Evolutionary conservation across 495 filamentous ascomycete genomes (phyloP).

Genomic region (Pyronema domesticum): DNA sequence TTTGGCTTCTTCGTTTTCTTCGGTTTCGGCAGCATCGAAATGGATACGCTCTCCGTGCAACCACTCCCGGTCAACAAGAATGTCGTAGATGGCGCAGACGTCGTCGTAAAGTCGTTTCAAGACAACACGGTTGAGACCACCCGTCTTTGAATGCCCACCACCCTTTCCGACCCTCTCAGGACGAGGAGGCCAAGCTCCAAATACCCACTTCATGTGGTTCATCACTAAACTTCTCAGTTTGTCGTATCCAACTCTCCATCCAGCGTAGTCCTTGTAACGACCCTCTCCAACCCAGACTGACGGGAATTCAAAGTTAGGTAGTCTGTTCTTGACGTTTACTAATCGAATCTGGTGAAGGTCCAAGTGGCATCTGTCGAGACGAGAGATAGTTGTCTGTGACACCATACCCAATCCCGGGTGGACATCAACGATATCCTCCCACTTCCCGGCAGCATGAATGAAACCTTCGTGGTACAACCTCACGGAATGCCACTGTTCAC

Average conservation of each 20-base stretch:
- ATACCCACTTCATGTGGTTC: slow-evolving; percentile 59
- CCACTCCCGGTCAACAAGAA: slow-evolving; percentile 58
- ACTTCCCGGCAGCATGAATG: slow-evolving; percentile 80
- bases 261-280: slow-evolving; percentile 39
- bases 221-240: slow-evolving; percentile 59
- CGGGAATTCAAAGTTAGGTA: slow-evolving; percentile 61
- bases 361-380: slow-evolving; percentile 62
- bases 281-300: slow-evolving; percentile 67
- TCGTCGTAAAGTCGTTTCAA: slow-evolving; percentile 72
- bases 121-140: slow-evolving; percentile 68
- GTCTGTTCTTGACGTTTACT: slow-evolving; percentile 29
- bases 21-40: slow-evolving; percentile 25
- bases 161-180: slow-evolving; percentile 60
- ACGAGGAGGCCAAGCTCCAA: slow-evolving; percentile 90
- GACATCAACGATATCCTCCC: slow-evolving; percentile 45
- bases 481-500: slow-evolving; percentile 66
- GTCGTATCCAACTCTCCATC: slow-evolving; percentile 58
- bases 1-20: slow-evolving; percentile 26
- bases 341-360: slow-evolving; percentile 58
- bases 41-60: slow-evolving; percentile 30
- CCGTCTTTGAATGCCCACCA: slow-evolving; percentile 64
- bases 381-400: slow-evolving; percentile 50
- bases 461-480: slow-evolving; percentile 80
- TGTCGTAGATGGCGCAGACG: slow-evolving; percentile 69
- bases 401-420: slow-evolving; percentile 53